Conservation (phyloP, 345 rosid species). For the Gossypioides kirkii region DNA sequence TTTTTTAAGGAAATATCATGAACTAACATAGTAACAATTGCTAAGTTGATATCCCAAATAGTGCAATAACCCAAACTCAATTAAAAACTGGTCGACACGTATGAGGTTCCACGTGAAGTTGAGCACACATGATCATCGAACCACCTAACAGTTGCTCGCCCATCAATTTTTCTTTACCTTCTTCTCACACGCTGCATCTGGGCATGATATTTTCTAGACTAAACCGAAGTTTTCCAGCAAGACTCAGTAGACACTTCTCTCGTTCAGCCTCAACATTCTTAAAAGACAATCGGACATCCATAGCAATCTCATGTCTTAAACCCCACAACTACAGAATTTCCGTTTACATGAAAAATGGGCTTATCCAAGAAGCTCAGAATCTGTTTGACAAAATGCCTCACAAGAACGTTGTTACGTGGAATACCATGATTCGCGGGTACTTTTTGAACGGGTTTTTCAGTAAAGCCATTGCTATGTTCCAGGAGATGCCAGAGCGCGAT, state of each 20-base stretch:
- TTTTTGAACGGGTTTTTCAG: conserved; percentile 29
- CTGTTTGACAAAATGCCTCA: conserved; percentile 40
- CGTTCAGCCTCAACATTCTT: conserved; percentile 5
- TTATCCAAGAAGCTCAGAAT: conserved; percentile 26
- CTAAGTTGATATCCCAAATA: too few relatives aligned
- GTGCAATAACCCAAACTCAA: too few relatives aligned
- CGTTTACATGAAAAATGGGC: conserved; percentile 22
- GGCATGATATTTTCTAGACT: conserved; percentile 6
- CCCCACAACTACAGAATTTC: conserved; percentile 28
- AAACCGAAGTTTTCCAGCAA: not conserved
- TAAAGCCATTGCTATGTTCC: conserved; percentile 26
- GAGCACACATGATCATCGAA: not conserved
- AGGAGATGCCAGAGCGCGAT: conserved; percentile 31
- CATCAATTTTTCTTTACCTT: not conserved
- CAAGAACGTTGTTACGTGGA: conserved; percentile 34
- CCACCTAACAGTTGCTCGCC: too few relatives aligned
- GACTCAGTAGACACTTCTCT: conserved; percentile 16
- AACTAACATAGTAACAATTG: too few relatives aligned
- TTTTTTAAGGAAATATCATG: too few relatives aligned
- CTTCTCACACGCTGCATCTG: not conserved
- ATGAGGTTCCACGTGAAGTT: not conserved
- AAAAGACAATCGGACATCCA: conserved; percentile 1
- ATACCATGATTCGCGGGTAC: conserved; percentile 36
- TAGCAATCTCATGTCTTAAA: conserved; percentile 18
- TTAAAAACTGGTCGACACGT: not conserved